A percentile compares a stretch with the other conserved stretches of the same genome.
Conservation (phyloP, 1,139 yeast species). For the Kurtzmaniella quercitrusa region DNA sequence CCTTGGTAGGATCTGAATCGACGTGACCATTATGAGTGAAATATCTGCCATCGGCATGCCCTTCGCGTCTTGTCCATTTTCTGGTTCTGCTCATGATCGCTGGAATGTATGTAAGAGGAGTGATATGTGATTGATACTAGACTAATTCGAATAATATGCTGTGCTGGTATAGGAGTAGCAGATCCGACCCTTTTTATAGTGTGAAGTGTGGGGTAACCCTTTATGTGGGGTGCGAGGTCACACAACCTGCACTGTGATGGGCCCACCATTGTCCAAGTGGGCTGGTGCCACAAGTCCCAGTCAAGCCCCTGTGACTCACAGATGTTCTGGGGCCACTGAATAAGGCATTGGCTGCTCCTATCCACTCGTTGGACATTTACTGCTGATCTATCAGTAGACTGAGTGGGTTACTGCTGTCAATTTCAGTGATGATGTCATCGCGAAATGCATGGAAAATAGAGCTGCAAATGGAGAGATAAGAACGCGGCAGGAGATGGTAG, state of each 20-base stretch:
- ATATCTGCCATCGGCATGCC: slow-evolving; percentile 59
- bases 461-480: too few relatives aligned
- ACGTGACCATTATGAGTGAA: slow-evolving; percentile 70
- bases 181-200: slow-evolving; percentile 1
- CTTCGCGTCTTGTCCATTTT: slow-evolving; percentile 69
- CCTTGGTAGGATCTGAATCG: slow-evolving; percentile 66
- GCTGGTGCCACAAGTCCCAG: too few relatives aligned
- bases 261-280: neutral
- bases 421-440: neutral
- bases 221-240: neutral
- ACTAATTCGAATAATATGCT: neutral
- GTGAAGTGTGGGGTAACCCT: slow-evolving; percentile 3
- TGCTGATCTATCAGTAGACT: too few relatives aligned
- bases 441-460: neutral
- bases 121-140: neutral
- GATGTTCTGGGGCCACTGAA: neutral
- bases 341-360: too few relatives aligned
- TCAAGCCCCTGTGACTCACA: neutral
- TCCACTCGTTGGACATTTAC: too few relatives aligned
- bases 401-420: too few relatives aligned
- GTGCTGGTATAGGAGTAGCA: neutral
- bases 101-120: neutral
- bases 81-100: slow-evolving; percentile 74
- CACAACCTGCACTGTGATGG: neutral
- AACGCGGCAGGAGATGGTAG: too few relatives aligned